Evolutionary conservation across 1,284 basidiomycete species (phyloP).

Genomic region (Fomes fomentarius): DNA sequence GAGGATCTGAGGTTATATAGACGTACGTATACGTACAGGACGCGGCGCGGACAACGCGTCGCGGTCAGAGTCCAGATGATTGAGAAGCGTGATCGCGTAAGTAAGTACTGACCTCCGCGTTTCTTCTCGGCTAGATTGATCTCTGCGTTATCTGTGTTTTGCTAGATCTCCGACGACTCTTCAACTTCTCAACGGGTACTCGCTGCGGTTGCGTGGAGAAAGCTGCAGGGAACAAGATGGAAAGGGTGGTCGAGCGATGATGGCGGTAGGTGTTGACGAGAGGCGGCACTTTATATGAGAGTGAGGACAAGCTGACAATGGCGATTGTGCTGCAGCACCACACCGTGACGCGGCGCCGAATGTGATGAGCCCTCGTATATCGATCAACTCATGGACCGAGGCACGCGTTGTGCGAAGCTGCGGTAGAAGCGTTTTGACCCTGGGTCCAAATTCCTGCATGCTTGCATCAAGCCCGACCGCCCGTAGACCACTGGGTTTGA

Average conservation of each 20-base stretch:
- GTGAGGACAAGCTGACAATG: background rate
- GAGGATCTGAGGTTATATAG: background rate
- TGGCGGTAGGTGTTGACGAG: background rate
- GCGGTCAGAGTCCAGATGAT: constrained; percentile 3
- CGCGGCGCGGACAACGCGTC: too few species aligned
- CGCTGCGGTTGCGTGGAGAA: too few species aligned
- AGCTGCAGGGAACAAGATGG: too few species aligned
- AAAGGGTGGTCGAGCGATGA: background rate
- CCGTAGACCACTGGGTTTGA: too few species aligned
- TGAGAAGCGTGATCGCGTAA: too few species aligned
- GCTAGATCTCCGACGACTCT: too few species aligned
- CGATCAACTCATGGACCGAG: background rate
- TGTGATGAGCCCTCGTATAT: background rate
- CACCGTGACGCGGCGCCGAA: background rate
- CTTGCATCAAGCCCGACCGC: too few species aligned
- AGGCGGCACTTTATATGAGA: background rate
- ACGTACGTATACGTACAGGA: too few species aligned
- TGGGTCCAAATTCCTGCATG: too few species aligned
- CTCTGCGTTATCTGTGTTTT: too few species aligned
- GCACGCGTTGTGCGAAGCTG: background rate
- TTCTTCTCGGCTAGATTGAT: background rate
- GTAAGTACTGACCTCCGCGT: too few species aligned
- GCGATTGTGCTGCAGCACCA: background rate
- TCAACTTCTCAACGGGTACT: too few species aligned
- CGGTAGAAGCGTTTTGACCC: background rate